These are phyloP conservation scores for Dendrobium nobile DNA, from an alignment of 106 monocot species.

Conservation along the genomic window DNA sequence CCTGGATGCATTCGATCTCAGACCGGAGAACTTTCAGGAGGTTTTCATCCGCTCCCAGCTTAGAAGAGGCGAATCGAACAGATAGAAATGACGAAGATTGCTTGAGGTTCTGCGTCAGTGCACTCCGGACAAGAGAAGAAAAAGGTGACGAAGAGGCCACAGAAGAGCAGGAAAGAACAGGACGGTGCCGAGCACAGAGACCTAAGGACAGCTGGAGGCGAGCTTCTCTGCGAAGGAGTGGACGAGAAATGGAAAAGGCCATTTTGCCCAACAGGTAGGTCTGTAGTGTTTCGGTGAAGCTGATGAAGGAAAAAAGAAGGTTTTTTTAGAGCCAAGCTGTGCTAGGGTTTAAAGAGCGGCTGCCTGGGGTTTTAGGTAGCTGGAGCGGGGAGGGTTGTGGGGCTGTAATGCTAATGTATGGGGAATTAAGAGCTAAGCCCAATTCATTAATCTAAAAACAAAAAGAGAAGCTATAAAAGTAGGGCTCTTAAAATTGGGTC, in stretches of 20 bases:
- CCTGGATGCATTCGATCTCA: slow-evolving; percentile 27
- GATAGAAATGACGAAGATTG: neutral
- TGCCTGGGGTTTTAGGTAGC: neutral
- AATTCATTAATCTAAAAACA: too few species aligned
- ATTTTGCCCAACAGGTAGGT: neutral
- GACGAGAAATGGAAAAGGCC: slow-evolving; percentile 16
- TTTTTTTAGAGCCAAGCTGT: neutral
- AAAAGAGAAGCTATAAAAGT: too few species aligned
- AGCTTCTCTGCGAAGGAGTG: slow-evolving; percentile 21
- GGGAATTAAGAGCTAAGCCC: too few species aligned
- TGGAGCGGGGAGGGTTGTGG: too few species aligned
- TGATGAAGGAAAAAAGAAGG: neutral
- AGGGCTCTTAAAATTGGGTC: too few species aligned
- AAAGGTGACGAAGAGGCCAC: slow-evolving; percentile 1
- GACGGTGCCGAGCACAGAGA: neutral
- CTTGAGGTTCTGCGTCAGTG: neutral
- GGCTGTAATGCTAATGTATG: too few species aligned
- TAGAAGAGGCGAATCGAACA: slow-evolving; percentile 22
- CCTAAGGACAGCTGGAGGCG: neutral
- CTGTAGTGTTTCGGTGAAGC: neutral
- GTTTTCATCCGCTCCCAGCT: slow-evolving; percentile 29
- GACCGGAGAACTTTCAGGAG: slow-evolving; percentile 36
- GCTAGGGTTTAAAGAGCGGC: neutral
- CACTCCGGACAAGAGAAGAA: slow-evolving; percentile 10
- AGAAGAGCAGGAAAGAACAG: slow-evolving; percentile 4